A percentile compares a stretch with the other conserved stretches of the same genome.
These are phyloP conservation scores for Aspergillus sp. DNA, from an alignment of 2,329 filamentous ascomycete genomes.

Conservation along the genomic window DNA sequence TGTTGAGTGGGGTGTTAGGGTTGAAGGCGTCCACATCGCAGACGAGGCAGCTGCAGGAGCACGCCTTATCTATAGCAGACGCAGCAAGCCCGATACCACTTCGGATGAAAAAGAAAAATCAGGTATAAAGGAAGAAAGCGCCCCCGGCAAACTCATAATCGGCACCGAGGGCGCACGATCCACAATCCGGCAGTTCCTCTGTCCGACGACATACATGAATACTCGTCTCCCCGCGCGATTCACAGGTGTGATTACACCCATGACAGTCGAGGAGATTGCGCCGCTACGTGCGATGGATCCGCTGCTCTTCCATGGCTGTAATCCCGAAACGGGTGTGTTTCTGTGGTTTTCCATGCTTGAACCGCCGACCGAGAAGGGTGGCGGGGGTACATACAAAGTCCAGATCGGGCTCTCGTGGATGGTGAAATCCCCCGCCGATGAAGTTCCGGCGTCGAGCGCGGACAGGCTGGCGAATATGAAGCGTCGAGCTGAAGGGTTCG, in stretches of 20 bases:
- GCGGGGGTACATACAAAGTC: conserved; percentile 26
- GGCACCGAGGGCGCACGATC: conserved; percentile 23
- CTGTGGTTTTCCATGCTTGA: conserved; percentile 42
- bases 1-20: conserved; percentile 21
- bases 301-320: conserved; percentile 27
- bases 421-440: conserved; percentile 30
- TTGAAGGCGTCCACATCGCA: conserved; percentile 1
- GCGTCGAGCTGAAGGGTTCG: conserved; percentile 24
- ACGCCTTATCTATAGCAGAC: conserved; percentile 3
- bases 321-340: conserved; percentile 23
- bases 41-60: not conserved
- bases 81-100: too few species aligned
- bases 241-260: conserved; percentile 26
- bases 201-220: conserved; percentile 24
- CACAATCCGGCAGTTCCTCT: conserved; percentile 20
- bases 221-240: conserved; percentile 21
- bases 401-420: conserved; percentile 52
- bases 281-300: conserved; percentile 58
- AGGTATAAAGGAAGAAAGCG: not conserved
- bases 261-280: conserved; percentile 55
- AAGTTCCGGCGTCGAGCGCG: conserved; percentile 33
- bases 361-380: conserved; percentile 36
- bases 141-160: not conserved
- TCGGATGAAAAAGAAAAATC: too few species aligned
- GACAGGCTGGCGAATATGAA: conserved; percentile 45